Percentiles rank a stretch among this genome's conserved stretches.
These are phyloP conservation scores for Amaranthus hypochondriacus DNA, from an alignment of 148 eudicot species.

Conservation along the genomic window DNA sequence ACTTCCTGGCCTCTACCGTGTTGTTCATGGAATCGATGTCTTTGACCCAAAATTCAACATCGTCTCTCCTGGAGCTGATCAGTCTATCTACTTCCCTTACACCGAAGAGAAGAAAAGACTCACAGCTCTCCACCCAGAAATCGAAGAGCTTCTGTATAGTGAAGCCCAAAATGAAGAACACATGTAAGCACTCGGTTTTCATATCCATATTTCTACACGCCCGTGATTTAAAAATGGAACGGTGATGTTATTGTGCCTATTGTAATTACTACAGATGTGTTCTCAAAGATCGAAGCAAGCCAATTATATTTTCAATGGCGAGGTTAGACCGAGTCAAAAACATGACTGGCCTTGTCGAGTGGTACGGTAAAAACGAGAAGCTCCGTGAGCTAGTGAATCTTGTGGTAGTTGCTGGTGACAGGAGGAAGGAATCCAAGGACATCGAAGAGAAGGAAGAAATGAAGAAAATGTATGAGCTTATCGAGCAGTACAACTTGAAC, in stretches of 20 bases:
- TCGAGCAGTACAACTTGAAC: slow-evolving; percentile 66
- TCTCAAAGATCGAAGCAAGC: slow-evolving; percentile 78
- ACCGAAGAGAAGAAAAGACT: slow-evolving; percentile 74
- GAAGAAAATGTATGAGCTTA: slow-evolving; percentile 89
- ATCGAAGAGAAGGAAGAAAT: slow-evolving; percentile 90
- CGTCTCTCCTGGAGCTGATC: slow-evolving; percentile 94
- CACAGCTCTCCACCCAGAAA: slow-evolving; percentile 75
- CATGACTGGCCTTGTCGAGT: slow-evolving; percentile 87
- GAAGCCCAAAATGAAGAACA: slow-evolving; percentile 77
- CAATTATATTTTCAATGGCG: slow-evolving; percentile 93
- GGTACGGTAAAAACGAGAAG: slow-evolving; percentile 70
- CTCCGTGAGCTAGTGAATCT: slow-evolving; percentile 87
- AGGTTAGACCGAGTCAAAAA: slow-evolving; percentile 91
- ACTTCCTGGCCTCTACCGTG: slow-evolving; percentile 91
- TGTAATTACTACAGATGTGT: slow-evolving; percentile 46
- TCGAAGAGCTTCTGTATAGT: slow-evolving; percentile 83
- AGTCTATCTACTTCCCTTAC: slow-evolving; percentile 74
- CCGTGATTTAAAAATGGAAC: background rate
- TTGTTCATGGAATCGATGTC: slow-evolving; percentile 92
- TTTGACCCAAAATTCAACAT: slow-evolving; percentile 98
- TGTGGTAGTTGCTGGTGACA: slow-evolving; percentile 95
- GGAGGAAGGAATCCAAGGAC: slow-evolving; percentile 94
- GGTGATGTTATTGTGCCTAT: background rate
- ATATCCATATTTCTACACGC: background rate
- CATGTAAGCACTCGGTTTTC: slow-evolving; percentile 41